A percentile compares a stretch with the other conserved stretches of the same genome.
Evolutionary conservation across 441 rosid genomes (phyloP).

Genomic region (Populus hybrid): DNA sequence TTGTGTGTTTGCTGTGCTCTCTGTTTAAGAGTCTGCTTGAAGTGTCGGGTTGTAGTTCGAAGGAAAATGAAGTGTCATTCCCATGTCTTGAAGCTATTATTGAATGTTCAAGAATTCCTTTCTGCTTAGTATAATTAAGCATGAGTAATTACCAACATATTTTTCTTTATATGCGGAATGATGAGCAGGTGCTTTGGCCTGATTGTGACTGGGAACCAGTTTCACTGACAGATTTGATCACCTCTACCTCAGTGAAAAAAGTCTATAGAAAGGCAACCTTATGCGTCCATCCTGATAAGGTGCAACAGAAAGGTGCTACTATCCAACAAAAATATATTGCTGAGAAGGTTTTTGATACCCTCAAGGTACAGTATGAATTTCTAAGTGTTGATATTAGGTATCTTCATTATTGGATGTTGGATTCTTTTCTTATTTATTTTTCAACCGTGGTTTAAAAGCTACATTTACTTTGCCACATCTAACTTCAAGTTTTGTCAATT

Average conservation of each 20-base stretch:
- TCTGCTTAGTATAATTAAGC: background rate
- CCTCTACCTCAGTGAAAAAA: slow-evolving; percentile 75
- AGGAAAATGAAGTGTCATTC: background rate
- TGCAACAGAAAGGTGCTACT: slow-evolving; percentile 95
- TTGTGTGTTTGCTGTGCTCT: background rate
- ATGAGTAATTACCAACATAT: background rate
- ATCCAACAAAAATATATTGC: too few species aligned
- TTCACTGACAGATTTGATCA: slow-evolving; percentile 81
- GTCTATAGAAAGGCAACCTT: slow-evolving; percentile 80
- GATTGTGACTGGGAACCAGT: slow-evolving; percentile 85
- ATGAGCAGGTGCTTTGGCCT: slow-evolving; percentile 79
- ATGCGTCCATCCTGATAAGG: slow-evolving; percentile 93
- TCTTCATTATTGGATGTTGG: too few species aligned
- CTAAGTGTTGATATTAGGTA: too few species aligned
- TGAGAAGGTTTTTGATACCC: too few species aligned
- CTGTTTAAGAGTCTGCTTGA: background rate
- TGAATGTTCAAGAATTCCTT: background rate
- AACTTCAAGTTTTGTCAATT: too few species aligned
- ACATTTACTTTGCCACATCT: too few species aligned
- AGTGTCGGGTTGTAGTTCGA: background rate
- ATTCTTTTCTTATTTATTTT: too few species aligned
- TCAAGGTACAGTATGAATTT: too few species aligned
- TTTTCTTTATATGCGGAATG: slow-evolving; percentile 2
- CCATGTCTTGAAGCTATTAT: slow-evolving; percentile 5
- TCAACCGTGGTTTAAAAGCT: too few species aligned